These are phyloP conservation scores for Austroboletus eburneus DNA, from an alignment of 768 basidiomycete genomes.

Conservation along the genomic window DNA sequence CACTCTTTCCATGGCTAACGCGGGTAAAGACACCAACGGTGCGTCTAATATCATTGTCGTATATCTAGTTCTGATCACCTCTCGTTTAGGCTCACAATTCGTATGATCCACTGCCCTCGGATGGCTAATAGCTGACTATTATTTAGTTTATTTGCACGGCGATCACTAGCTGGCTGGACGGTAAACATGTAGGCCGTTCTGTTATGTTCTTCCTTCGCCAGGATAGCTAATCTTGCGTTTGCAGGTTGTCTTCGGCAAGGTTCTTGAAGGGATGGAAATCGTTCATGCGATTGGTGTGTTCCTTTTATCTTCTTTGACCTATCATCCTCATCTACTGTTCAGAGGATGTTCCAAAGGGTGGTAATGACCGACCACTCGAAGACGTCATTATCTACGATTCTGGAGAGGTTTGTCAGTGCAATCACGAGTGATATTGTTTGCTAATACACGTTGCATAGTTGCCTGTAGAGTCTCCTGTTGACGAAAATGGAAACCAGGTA, in stretches of 20 bases:
- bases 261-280: slow-evolving; percentile 90
- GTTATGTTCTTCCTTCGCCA: neutral
- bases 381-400: slow-evolving; percentile 79
- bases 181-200: slow-evolving; percentile 62
- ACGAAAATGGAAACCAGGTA: slow-evolving; percentile 80
- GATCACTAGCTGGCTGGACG: slow-evolving; percentile 85
- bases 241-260: slow-evolving; percentile 89
- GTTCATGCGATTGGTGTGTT: slow-evolving; percentile 66
- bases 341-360: slow-evolving; percentile 74
- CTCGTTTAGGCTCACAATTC: slow-evolving; percentile 72
- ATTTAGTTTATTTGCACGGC: slow-evolving; percentile 88
- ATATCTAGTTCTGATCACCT: slow-evolving; percentile 4
- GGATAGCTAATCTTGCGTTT: slow-evolving; percentile 7
- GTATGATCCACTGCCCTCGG: slow-evolving; percentile 39
- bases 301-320: neutral
- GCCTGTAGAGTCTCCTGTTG: slow-evolving; percentile 47
- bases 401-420: slow-evolving; percentile 66
- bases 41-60: neutral
- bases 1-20: slow-evolving; percentile 91
- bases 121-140: neutral
- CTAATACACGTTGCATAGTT: slow-evolving; percentile 37
- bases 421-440: slow-evolving; percentile 9
- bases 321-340: slow-evolving; percentile 12
- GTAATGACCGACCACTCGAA: slow-evolving; percentile 66
- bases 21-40: slow-evolving; percentile 92